Evolutionary conservation across 2,329 filamentous ascomycete genomes (phyloP).

Genomic region (Xylaria sp.): DNA sequence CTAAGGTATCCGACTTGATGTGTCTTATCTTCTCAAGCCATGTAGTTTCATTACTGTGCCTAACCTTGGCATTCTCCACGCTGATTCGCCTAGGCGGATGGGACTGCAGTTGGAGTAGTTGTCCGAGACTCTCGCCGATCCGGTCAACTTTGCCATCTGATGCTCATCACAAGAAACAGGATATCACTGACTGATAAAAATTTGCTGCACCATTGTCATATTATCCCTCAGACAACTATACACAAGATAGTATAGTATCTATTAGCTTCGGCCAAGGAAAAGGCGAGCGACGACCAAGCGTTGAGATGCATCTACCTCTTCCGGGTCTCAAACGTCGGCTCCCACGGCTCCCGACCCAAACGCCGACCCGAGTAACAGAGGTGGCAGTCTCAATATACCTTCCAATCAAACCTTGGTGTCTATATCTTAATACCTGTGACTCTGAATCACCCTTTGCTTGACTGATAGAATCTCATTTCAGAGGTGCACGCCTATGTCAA

Average conservation of each 20-base stretch:
- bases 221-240: constrained; percentile 7
- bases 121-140: constrained; percentile 9
- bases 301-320: constrained; percentile 14
- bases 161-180: constrained; percentile 7
- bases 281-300: constrained; percentile 10
- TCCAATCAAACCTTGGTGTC: constrained; percentile 23
- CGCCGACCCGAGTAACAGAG: constrained; percentile 6
- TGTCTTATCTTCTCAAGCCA: constrained; percentile 16
- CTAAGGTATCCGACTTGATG: constrained; percentile 16
- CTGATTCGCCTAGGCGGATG: constrained; percentile 19
- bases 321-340: constrained; percentile 11
- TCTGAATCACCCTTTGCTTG: constrained; percentile 30
- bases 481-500: constrained; percentile 25
- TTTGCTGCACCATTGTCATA: constrained; percentile 5
- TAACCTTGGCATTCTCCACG: constrained; percentile 12
- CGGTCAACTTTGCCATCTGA: constrained; percentile 17
- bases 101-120: constrained; percentile 23
- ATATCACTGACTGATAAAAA: neutral
- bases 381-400: constrained; percentile 22
- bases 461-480: constrained; percentile 26
- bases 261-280: constrained; percentile 4
- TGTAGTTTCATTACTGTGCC: constrained; percentile 19
- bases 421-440: constrained; percentile 29
- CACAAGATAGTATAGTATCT: constrained; percentile 6
- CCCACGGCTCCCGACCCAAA: neutral